Percentiles rank a stretch among this genome's conserved stretches.
These are phyloP conservation scores for Kwoniella botswanensis DNA, from an alignment of 768 basidiomycete genomes.

Conservation along the genomic window DNA sequence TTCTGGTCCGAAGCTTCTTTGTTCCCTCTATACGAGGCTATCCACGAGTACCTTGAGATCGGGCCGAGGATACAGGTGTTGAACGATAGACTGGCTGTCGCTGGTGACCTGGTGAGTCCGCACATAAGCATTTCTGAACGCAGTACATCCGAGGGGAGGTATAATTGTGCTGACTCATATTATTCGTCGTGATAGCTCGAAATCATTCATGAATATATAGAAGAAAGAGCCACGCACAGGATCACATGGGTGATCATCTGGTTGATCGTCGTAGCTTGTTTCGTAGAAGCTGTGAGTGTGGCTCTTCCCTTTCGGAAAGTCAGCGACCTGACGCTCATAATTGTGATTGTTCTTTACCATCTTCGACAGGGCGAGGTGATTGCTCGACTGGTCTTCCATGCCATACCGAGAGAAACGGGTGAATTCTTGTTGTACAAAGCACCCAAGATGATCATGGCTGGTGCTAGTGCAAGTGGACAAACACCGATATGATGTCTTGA, in stretches of 20 bases:
- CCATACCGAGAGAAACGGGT: slow-evolving; percentile 40
- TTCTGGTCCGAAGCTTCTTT: slow-evolving; percentile 95
- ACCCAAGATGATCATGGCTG: slow-evolving; percentile 19
- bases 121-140: too few relatives aligned
- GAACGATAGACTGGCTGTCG: slow-evolving; percentile 85
- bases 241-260: slow-evolving; percentile 85
- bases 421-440: slow-evolving; percentile 41
- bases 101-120: slow-evolving; percentile 75
- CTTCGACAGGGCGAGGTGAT: slow-evolving; percentile 52
- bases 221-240: slow-evolving; percentile 84
- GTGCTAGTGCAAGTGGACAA: neutral
- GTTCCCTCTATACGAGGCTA: slow-evolving; percentile 86
- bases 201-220: slow-evolving; percentile 90
- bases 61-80: slow-evolving; percentile 77
- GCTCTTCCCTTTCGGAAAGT: neutral
- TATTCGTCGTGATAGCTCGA: slow-evolving; percentile 66
- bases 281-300: slow-evolving; percentile 75
- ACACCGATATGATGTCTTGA: neutral
- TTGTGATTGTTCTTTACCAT: neutral
- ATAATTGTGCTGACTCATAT: neutral
- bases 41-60: slow-evolving; percentile 94
- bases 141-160: too few relatives aligned
- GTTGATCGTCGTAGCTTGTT: slow-evolving; percentile 84
- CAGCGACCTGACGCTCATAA: neutral
- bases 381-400: slow-evolving; percentile 51